These are phyloP conservation scores for Sordariomycetes sp. DNA, from an alignment of 2,329 filamentous ascomycete genomes.

Conservation along the genomic window DNA sequence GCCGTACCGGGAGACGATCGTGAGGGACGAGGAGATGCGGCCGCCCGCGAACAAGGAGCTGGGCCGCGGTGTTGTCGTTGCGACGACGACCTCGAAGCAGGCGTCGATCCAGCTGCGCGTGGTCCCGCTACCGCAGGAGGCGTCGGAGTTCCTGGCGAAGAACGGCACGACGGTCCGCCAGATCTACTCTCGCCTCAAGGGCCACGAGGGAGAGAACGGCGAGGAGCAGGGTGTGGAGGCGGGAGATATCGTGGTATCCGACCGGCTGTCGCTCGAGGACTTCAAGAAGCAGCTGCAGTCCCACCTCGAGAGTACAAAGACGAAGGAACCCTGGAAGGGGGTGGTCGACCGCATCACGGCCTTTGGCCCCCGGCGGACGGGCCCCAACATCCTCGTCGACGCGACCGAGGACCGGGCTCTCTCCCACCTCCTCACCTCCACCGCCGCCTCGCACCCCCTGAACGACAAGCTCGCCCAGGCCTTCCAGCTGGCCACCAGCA, in stretches of 20 bases:
- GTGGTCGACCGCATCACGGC: conserved; percentile 73
- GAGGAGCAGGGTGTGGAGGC: conserved; percentile 31
- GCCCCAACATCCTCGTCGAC: conserved; percentile 85
- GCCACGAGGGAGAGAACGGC: conserved; percentile 15
- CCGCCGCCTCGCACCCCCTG: conserved; percentile 21
- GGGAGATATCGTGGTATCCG: conserved; percentile 43
- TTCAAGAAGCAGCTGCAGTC: conserved; percentile 63
- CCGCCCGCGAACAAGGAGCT: conserved; percentile 76
- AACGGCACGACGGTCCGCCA: conserved; percentile 70
- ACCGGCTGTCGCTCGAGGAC: conserved; percentile 59
- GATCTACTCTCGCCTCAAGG: conserved; percentile 62
- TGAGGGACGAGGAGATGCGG: conserved; percentile 83
- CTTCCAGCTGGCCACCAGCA: conserved; percentile 83
- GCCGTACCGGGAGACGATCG: conserved; percentile 87
- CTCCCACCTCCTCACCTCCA: conserved; percentile 52
- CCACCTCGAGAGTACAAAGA: conserved; percentile 61
- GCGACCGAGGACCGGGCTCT: conserved; percentile 60
- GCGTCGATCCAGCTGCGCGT: conserved; percentile 68
- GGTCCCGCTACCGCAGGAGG: conserved; percentile 63
- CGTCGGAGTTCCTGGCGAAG: conserved; percentile 78
- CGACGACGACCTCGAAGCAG: conserved; percentile 75
- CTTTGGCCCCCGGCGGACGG: conserved; percentile 77
- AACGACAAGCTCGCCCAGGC: conserved; percentile 86
- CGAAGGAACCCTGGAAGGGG: conserved; percentile 64
- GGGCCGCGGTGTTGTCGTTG: conserved; percentile 69